Evolutionary conservation across 495 filamentous ascomycete genomes (phyloP), one percentile per base, ranked within the genome.

Genomic region (Neurospora tetraspora): DNA sequence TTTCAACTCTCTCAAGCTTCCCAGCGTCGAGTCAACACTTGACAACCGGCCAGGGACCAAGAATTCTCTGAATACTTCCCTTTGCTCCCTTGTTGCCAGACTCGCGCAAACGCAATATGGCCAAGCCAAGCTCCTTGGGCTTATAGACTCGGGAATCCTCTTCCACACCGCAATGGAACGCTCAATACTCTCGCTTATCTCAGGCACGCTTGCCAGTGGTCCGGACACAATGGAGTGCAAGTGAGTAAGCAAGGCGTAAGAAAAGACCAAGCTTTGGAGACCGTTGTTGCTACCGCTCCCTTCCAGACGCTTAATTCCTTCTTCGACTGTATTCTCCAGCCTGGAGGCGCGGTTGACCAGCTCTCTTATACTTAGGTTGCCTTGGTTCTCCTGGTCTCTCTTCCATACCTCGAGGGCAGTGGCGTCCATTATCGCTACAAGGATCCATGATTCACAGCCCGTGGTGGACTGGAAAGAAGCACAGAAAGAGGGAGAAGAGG

Each of bases 81-180:
- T 31, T 31, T 72, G 71, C 7, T n/a, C n/a, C 11, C 71, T 36
- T 16, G 43, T 72, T 12, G 71, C 71, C n/a, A 72, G 45, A 36
- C 71, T 69, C 8, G 71, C 71, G 36, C 45, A 36, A 10, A 68
- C 53, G 14, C 71, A 72, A 69, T 72, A 72, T 20, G 71, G 34
- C 71, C 71, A 72, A 2, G 71, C 31, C n/a, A 72, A 36, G n/a
- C 36, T 31, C 45, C 53, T n/a, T 14, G 39, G 71, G 38, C 68
- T 69, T 39, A 40, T 37, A 18, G 68, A 42, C 0, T 37, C 34
- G 10, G 68, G 38, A 7, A 37, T 12, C 20, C n/a, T 6, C 45
- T 69, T 39, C 71, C 71, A 72, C 12, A 9, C 71, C 11, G 18
- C 34, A 69, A 72, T 23, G 16, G 71, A 38, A 23, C 71, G 71